Evolutionary conservation across 2,329 filamentous ascomycete species (phyloP), one percentile per base, ranked within the genome.

Genomic region (Botrytis tulipae): DNA sequence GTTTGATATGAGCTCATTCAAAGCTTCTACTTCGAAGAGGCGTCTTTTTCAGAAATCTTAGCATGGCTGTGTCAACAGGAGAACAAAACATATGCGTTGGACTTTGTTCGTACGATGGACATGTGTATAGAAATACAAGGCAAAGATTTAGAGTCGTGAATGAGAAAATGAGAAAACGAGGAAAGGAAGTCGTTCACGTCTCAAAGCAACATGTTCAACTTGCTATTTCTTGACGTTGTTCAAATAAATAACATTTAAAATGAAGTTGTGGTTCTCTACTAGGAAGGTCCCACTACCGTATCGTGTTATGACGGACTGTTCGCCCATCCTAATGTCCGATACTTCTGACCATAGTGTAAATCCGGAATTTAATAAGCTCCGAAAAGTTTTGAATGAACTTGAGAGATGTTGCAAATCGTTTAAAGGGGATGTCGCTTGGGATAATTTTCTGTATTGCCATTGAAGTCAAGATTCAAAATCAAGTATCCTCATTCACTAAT

Each of bases 391-490:
- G 51, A 54, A 54, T 54, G 25, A 29, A n/a, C 25, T 6, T 14
- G n/a, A n/a, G 5, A 29, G 5, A n/a, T 5, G 4, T n/a, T 29
- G 51, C 29, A 0, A 16, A 14, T n/a, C 4, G 1, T 29, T 16
- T 10, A 7, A 29, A 14, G 51, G 25, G 12, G n/a, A 29, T 5
- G 16, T 44, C 14, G 4, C n/a, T 18, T 54, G 6, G 1, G 12
- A 6, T 6, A 0, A 4, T 5, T 29, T 16, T 54, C 2, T 54
- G 12, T 54, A 54, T 57, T n/a, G 12, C 25, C 12, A 57, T 29
- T 57, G 51, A 29, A 57, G 5, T 29, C 14, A 29, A 6, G 12
- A 29, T 57, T n/a, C 4, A 29, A 3, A 29, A 57, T 57, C 51
- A 57, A 29, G 4, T 16, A 18, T 57, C 12, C n/a, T 57, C 51